Evolutionary conservation across 805 yeast species (phyloP).

Genomic region (Saitoella complicata): DNA sequence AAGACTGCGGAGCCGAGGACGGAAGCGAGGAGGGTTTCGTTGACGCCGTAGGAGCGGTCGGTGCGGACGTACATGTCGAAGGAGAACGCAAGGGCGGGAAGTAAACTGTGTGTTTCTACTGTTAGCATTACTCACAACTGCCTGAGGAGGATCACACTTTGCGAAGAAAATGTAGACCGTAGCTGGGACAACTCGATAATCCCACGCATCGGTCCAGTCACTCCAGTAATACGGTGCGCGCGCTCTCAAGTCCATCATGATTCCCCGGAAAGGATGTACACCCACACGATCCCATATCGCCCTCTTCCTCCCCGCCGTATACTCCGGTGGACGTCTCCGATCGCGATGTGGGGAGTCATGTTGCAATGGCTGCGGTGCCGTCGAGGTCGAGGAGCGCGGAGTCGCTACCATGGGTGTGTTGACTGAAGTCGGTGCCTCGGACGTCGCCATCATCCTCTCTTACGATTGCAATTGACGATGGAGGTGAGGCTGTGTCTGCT

Average conservation of each 20-base stretch:
- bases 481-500: too few species aligned
- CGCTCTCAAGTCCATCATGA: slow-evolving; percentile 33
- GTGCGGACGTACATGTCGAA: slow-evolving; percentile 95
- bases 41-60: slow-evolving; percentile 71
- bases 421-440: too few species aligned
- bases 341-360: too few species aligned
- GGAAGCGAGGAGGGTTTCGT: slow-evolving; percentile 68
- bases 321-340: too few species aligned
- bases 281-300: too few species aligned
- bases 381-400: too few species aligned
- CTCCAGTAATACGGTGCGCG: slow-evolving; percentile 53
- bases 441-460: too few species aligned
- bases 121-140: slow-evolving; percentile 4
- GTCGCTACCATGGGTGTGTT: too few species aligned
- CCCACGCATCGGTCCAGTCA: slow-evolving; percentile 70
- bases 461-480: too few species aligned
- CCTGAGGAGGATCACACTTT: slow-evolving; percentile 25
- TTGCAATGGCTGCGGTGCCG: too few species aligned
- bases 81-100: slow-evolving; percentile 92
- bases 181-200: slow-evolving; percentile 78
- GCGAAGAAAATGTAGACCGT: slow-evolving; percentile 75
- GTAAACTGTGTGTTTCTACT: slow-evolving; percentile 19
- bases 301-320: too few species aligned
- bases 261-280: slow-evolving; percentile 24
- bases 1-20: slow-evolving; percentile 83